A percentile compares a stretch with the other conserved stretches of the same genome.
Evolutionary conservation across 164 flowering plant species (phyloP).

Genomic region (Chimonanthus praecox): DNA sequence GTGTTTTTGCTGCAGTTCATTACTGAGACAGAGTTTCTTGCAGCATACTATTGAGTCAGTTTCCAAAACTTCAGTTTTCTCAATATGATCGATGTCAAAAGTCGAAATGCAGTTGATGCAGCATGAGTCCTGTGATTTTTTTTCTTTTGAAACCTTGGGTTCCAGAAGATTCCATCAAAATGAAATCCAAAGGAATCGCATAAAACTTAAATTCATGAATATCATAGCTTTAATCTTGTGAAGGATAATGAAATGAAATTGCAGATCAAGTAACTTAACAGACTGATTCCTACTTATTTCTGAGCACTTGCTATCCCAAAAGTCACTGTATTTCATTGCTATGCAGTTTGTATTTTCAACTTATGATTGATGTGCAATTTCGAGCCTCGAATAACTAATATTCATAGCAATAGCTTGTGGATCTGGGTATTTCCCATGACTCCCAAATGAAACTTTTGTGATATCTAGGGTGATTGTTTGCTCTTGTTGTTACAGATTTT

Average conservation of each 20-base stretch:
- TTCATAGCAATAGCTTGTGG: not conserved
- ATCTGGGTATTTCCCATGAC: not conserved
- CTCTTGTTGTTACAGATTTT: not conserved
- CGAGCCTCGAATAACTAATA: not conserved
- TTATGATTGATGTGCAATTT: not conserved
- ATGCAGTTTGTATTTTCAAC: too few relatives aligned
- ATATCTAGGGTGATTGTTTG: not conserved
- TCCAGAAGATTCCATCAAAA: too few relatives aligned
- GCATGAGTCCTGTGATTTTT: too few relatives aligned
- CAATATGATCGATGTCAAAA: too few relatives aligned
- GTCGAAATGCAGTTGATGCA: too few relatives aligned
- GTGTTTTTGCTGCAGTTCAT: too few relatives aligned
- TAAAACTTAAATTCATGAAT: not conserved
- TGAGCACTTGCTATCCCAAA: too few relatives aligned
- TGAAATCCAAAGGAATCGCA: not conserved
- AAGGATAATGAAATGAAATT: not conserved
- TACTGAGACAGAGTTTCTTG: too few relatives aligned
- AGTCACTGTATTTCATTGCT: too few relatives aligned
- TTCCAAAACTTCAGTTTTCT: too few relatives aligned
- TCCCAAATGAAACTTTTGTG: not conserved
- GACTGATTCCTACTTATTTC: not conserved
- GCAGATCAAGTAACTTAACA: not conserved
- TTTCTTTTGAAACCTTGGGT: too few relatives aligned
- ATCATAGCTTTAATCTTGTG: not conserved
- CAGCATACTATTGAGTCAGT: too few relatives aligned